phyloP scores from a whole-genome alignment of 2,329 filamentous ascomycete genomes.

The Periconia sp. region DNA sequence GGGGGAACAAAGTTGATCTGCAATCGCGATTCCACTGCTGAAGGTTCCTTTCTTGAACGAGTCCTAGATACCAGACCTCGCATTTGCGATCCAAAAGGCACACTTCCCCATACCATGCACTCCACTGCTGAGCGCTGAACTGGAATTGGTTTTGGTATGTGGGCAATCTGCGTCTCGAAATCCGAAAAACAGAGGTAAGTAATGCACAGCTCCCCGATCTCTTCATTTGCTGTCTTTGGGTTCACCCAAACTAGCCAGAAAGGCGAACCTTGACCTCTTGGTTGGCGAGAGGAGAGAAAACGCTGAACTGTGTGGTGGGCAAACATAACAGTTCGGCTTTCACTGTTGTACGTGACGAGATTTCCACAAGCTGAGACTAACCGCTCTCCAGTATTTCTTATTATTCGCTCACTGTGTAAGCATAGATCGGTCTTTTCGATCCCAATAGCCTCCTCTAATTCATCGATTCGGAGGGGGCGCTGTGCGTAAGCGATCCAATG shows the following conservation, averaged over 20 bases:
- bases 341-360: constrained; percentile 13
- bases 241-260: not conserved
- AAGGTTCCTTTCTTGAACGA: not conserved
- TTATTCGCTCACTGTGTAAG: constrained; percentile 11
- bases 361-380: constrained; percentile 18
- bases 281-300: too few species aligned
- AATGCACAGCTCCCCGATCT: constrained; percentile 46
- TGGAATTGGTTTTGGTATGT: not conserved
- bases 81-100: not conserved
- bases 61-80: not conserved
- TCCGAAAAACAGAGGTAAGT: constrained; percentile 51
- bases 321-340: constrained; percentile 11
- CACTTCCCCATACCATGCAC: not conserved
- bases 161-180: constrained; percentile 37
- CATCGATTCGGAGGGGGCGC: constrained; percentile 19
- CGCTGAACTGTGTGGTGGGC: constrained; percentile 24
- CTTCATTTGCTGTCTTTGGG: constrained; percentile 28
- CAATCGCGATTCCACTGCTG: constrained; percentile 1
- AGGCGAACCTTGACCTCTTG: too few species aligned
- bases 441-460: constrained; percentile 26
- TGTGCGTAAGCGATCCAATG: constrained; percentile 22
- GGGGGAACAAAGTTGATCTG: constrained; percentile 1
- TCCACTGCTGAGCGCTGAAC: not conserved
- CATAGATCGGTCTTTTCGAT: constrained; percentile 14
- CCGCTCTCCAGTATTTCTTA: constrained; percentile 4